Percentiles rank a stretch among this genome's conserved stretches.
Conservation (phyloP, 108 stramenopile genomes). For the Nannochloropsis salina region DNA sequence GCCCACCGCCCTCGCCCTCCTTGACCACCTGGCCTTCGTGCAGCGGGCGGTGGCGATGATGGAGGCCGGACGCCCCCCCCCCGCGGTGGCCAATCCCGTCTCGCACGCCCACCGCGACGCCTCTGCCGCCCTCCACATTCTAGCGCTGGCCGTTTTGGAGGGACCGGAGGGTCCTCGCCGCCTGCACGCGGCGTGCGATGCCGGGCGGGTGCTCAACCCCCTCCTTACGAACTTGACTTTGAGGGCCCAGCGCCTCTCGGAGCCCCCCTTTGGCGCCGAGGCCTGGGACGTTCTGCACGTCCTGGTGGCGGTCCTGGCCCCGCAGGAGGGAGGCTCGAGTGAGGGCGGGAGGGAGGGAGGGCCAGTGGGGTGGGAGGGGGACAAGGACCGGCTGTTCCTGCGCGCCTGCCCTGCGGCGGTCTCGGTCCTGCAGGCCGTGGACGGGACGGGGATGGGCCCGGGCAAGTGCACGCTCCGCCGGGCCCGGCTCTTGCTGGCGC, state of each 20-base stretch:
- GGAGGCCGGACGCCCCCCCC: not conserved
- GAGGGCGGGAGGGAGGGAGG: not conserved
- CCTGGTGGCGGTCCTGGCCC: not conserved
- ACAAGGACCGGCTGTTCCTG: not conserved
- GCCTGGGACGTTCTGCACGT: not conserved
- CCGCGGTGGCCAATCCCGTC: not conserved
- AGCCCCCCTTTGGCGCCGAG: not conserved
- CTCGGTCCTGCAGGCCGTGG: not conserved
- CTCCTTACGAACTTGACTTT: not conserved
- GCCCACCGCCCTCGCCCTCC: not conserved
- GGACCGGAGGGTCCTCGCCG: not conserved
- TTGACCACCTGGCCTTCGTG: not conserved
- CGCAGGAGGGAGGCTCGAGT: not conserved
- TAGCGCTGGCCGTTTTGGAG: not conserved
- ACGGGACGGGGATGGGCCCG: not conserved
- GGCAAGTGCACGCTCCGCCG: not conserved
- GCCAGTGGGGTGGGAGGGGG: not conserved
- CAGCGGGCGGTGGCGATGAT: not conserved
- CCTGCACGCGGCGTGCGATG: not conserved
- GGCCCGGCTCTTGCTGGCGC: not conserved
- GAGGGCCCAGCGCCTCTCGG: not conserved
- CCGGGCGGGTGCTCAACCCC: not conserved
- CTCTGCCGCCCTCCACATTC: not conserved
- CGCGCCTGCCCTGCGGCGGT: not conserved
- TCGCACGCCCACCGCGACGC: not conserved